A percentile compares a stretch with the other conserved stretches of the same genome.
Evolutionary conservation across 2,329 filamentous ascomycete species (phyloP).

Genomic region (Fusarium sp.): DNA sequence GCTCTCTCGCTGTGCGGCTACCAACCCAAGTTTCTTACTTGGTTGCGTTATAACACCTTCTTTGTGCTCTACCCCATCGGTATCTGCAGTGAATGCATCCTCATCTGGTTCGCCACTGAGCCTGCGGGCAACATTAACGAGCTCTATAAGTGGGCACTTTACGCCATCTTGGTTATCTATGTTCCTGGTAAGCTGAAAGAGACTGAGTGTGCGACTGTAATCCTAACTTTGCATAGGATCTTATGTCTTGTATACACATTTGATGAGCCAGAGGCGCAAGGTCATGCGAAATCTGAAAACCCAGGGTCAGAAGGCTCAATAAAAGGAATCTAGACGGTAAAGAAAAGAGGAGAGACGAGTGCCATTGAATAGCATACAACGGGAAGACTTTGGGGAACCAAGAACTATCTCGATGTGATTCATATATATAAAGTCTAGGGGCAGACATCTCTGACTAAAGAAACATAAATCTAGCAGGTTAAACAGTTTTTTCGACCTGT

Average conservation of each 20-base stretch:
- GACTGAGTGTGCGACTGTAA: neutral
- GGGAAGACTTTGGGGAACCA: neutral
- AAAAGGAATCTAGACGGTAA: neutral
- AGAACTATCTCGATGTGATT: neutral
- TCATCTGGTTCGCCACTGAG: conserved; percentile 76
- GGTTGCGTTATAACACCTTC: conserved; percentile 93
- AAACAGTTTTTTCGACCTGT: neutral
- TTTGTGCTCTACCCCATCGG: conserved; percentile 92
- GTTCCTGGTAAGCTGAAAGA: conserved; percentile 72
- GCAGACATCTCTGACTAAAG: neutral
- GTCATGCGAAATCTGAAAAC: conserved; percentile 72
- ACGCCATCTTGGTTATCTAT: conserved; percentile 76
- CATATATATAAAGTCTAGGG: neutral
- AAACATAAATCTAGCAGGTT: neutral
- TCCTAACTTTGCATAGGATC: conserved; percentile 58
- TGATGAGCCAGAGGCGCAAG: conserved; percentile 90
- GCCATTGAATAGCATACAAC: neutral
- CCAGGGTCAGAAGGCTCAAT: conserved; percentile 53
- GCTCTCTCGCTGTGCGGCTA: conserved; percentile 72
- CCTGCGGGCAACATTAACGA: conserved; percentile 62
- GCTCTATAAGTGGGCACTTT: conserved; percentile 67
- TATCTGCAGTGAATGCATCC: conserved; percentile 84
- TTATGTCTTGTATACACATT: conserved; percentile 90
- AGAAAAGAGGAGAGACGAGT: neutral
- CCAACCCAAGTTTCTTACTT: conserved; percentile 74